phyloP scores from a whole-genome alignment of 179 eudicot genomes.

The Spinacia oleracea region DNA sequence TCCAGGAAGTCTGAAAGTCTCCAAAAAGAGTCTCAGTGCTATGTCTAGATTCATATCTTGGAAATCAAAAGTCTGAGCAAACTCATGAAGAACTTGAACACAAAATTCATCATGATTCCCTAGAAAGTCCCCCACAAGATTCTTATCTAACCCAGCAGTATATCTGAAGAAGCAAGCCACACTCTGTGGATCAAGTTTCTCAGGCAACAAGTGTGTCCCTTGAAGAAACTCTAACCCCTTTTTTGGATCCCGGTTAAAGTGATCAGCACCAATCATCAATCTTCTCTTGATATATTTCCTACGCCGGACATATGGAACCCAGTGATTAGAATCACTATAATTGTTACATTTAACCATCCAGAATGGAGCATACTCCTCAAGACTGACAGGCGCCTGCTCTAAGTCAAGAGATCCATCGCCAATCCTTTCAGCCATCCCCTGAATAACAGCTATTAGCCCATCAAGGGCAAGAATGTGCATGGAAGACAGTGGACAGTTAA shows the following conservation, averaged over 20 bases:
- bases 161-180: slow-evolving; percentile 75
- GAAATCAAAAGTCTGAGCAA: slow-evolving; percentile 71
- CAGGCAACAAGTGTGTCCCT: slow-evolving; percentile 68
- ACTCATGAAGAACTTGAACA: slow-evolving; percentile 74
- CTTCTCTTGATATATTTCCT: slow-evolving; percentile 63
- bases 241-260: slow-evolving; percentile 68
- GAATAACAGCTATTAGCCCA: slow-evolving; percentile 73
- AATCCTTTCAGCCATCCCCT: slow-evolving; percentile 75
- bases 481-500: slow-evolving; percentile 60
- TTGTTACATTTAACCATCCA: slow-evolving; percentile 70
- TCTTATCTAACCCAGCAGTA: slow-evolving; percentile 70
- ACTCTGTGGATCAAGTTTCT: slow-evolving; percentile 70
- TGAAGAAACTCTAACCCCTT: slow-evolving; percentile 75
- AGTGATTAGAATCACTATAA: slow-evolving; percentile 60
- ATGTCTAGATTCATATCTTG: slow-evolving; percentile 63
- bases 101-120: slow-evolving; percentile 78
- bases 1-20: slow-evolving; percentile 62
- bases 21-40: slow-evolving; percentile 60
- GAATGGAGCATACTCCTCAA: slow-evolving; percentile 60
- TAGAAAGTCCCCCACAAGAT: slow-evolving; percentile 71
- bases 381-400: slow-evolving; percentile 53
- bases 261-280: slow-evolving; percentile 78
- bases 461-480: slow-evolving; percentile 77
- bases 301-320: slow-evolving; percentile 72
- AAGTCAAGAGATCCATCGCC: slow-evolving; percentile 57